phyloP scores from a whole-genome alignment of 2,329 filamentous ascomycete species.

The Rhynchosporium secalis region DNA sequence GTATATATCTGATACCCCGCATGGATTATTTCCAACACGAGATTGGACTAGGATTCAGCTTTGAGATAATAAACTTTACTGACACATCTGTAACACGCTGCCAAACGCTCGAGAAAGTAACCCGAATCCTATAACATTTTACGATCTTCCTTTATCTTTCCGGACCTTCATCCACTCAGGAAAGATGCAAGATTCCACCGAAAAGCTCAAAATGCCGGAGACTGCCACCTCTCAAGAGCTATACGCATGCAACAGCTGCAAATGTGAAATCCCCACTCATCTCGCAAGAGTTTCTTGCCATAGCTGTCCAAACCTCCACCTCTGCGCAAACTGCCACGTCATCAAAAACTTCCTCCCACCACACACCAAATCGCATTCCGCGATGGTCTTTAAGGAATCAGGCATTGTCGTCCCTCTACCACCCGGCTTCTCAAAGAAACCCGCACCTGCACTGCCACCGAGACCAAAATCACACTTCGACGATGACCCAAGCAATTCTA shows the following conservation, averaged over 20 bases:
- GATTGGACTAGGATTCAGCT: not conserved
- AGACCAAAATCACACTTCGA: constrained; percentile 8
- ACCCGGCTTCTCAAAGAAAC: constrained; percentile 21
- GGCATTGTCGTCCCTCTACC: constrained; percentile 25
- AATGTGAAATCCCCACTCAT: constrained; percentile 14
- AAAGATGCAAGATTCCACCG: not conserved
- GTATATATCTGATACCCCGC: constrained; percentile 6
- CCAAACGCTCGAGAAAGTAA: not conserved
- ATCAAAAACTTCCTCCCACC: constrained; percentile 27
- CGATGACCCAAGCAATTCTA: not conserved
- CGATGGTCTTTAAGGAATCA: constrained; percentile 27
- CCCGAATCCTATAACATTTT: not conserved
- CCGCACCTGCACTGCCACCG: constrained; percentile 26
- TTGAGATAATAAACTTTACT: not conserved
- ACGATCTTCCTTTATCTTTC: not conserved
- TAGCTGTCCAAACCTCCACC: constrained; percentile 26
- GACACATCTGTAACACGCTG: not conserved
- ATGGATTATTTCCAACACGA: not conserved
- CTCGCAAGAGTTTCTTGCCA: constrained; percentile 25
- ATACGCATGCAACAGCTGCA: constrained; percentile 23
- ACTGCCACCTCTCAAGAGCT: constrained; percentile 10
- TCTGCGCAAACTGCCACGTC: constrained; percentile 35
- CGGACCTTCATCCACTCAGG: not conserved
- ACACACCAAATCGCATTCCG: constrained; percentile 26
- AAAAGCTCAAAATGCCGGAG: constrained; percentile 9